These are phyloP conservation scores for Hibiscus trionum DNA, from an alignment of 345 rosid species.

Conservation along the genomic window DNA sequence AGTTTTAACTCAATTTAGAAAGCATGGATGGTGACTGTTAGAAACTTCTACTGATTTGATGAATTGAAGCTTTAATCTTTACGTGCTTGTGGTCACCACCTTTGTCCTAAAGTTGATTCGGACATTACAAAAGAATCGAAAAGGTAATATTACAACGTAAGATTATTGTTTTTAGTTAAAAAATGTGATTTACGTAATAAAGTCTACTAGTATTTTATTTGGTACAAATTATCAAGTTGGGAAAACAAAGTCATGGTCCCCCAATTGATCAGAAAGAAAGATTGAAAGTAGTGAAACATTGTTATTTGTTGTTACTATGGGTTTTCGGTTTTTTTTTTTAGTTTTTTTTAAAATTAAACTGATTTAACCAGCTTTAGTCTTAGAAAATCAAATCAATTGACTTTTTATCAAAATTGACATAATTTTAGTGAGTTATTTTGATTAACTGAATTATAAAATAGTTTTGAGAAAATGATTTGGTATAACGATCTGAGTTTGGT, in stretches of 20 bases:
- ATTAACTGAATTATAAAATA: no score
- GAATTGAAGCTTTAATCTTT: neutral
- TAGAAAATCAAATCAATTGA: no score
- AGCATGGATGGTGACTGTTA: neutral
- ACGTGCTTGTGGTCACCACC: neutral
- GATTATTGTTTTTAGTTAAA: neutral
- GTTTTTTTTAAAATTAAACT: no score
- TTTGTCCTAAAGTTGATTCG: neutral
- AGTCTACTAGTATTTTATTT: no score
- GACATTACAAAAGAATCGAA: neutral
- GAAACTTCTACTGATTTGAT: neutral
- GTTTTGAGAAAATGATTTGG: no score
- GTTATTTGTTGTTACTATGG: neutral
- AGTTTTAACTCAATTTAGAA: slow-evolving; percentile 1
- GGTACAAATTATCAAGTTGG: no score
- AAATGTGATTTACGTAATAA: neutral
- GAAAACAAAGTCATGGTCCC: neutral
- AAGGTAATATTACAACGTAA: neutral
- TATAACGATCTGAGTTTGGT: no score
- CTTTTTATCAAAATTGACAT: no score
- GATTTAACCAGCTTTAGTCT: no score
- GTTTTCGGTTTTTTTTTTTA: no score
- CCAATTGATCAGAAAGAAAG: no score
- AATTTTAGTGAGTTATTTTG: no score
- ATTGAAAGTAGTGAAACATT: neutral